Conservation (phyloP, 2,329 filamentous ascomycete genomes). For the Colletotrichum eleusines region DNA sequence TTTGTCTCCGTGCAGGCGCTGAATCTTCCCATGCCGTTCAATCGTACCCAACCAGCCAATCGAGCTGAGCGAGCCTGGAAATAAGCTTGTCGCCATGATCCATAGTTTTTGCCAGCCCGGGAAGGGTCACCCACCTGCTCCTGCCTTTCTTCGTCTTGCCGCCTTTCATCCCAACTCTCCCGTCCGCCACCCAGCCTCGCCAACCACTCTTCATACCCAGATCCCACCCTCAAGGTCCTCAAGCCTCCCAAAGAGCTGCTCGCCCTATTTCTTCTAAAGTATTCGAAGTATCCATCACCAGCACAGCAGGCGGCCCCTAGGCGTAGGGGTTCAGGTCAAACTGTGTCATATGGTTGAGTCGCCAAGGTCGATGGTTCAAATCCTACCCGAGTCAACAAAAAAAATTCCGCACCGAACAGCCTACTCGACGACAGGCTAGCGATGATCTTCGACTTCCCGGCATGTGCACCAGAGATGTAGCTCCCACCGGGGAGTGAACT, state of each 20-base stretch:
- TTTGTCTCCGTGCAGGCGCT: not conserved
- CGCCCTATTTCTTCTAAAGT: not conserved
- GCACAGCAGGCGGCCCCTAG: not conserved
- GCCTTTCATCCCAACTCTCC: constrained; percentile 7
- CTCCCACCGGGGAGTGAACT: constrained; percentile 7
- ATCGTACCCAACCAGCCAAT: no score
- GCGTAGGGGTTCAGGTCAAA: constrained; percentile 12
- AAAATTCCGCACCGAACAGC: not conserved
- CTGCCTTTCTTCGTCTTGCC: not conserved
- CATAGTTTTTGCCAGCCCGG: not conserved
- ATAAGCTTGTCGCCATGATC: not conserved
- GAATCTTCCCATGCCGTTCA: not conserved
- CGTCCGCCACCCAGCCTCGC: not conserved
- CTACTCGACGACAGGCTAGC: not conserved
- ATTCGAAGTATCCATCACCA: not conserved
- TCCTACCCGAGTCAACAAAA: not conserved
- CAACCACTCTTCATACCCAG: not conserved
- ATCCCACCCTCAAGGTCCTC: not conserved
- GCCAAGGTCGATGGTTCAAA: constrained; percentile 14
- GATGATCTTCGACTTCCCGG: not conserved
- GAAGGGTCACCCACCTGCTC: not conserved
- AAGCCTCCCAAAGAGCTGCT: not conserved
- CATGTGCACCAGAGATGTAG: constrained; percentile 25
- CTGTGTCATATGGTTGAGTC: not conserved
- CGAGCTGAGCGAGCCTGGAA: not conserved